Conservation (phyloP, 163 green algal species). For the Prototheca stagnorum region DNA sequence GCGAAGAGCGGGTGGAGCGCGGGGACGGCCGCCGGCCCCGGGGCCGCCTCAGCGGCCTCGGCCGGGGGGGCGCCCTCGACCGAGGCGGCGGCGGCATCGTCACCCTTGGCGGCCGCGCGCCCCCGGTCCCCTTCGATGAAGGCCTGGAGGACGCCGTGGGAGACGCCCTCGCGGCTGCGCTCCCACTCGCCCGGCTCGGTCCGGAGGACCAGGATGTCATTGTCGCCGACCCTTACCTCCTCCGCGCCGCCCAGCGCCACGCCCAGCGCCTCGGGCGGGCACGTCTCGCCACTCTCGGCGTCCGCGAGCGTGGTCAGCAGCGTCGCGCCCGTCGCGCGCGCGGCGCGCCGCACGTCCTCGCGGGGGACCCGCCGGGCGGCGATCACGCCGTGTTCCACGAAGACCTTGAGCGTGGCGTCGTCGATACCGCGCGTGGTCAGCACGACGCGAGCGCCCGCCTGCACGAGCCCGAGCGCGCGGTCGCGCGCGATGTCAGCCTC, state of each 20-base stretch:
- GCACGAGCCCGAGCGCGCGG: slow-evolving; percentile 81
- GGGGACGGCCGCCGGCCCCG: too few species aligned
- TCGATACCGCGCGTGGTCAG: slow-evolving; percentile 97
- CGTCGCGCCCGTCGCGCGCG: slow-evolving; percentile 75
- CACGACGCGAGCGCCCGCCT: slow-evolving; percentile 78
- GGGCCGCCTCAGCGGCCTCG: too few species aligned
- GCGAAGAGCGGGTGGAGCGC: too few species aligned
- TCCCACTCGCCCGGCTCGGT: too few species aligned
- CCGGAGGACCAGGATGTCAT: slow-evolving; percentile 71
- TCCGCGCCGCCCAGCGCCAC: slow-evolving; percentile 71
- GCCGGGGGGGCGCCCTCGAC: too few species aligned
- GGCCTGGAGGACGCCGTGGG: too few species aligned
- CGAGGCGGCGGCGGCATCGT: too few species aligned
- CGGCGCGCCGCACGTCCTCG: slow-evolving; percentile 89
- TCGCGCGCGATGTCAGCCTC: slow-evolving; percentile 93
- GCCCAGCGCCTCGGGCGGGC: slow-evolving; percentile 69
- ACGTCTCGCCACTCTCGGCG: slow-evolving; percentile 92
- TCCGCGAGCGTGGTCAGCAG: slow-evolving; percentile 83
- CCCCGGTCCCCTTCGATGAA: too few species aligned
- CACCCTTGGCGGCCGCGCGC: too few species aligned
- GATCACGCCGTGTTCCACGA: slow-evolving; percentile 91
- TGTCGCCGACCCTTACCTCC: slow-evolving; percentile 77
- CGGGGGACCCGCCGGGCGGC: slow-evolving; percentile 79
- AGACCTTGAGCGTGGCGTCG: slow-evolving; percentile 97
- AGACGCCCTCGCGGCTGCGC: too few species aligned